These are phyloP conservation scores for Diaporthe citriasiana DNA, from an alignment of 2,329 filamentous ascomycete species.

Conservation along the genomic window DNA sequence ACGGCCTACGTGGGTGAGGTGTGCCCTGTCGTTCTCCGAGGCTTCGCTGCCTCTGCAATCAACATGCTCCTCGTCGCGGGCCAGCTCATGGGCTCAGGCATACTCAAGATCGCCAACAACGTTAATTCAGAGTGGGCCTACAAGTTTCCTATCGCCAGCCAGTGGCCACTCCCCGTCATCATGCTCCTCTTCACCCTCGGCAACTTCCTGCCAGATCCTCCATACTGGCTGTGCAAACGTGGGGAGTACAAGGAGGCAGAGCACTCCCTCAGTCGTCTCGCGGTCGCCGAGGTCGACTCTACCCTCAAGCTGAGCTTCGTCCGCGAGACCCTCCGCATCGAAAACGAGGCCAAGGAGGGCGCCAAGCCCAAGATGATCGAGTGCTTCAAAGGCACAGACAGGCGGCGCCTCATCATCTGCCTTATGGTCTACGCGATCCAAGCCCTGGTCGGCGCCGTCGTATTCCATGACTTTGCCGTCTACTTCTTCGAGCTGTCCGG, in stretches of 20 bases:
- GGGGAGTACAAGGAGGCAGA: constrained; percentile 31
- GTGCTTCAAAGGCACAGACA: constrained; percentile 46
- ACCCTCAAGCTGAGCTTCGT: constrained; percentile 50
- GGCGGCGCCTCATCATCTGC: constrained; percentile 48
- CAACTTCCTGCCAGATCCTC: constrained; percentile 24
- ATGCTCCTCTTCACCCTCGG: constrained; percentile 36
- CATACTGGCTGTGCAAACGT: constrained; percentile 40
- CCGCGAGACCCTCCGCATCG: constrained; percentile 48
- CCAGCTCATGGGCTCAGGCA: constrained; percentile 48
- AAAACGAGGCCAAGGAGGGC: constrained; percentile 44
- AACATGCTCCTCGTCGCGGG: constrained; percentile 51
- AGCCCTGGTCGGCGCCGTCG: constrained; percentile 46
- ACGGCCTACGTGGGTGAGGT: constrained; percentile 51
- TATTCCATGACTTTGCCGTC: constrained; percentile 50
- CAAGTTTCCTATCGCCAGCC: constrained; percentile 36
- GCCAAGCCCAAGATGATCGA: constrained; percentile 44
- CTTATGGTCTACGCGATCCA: constrained; percentile 49
- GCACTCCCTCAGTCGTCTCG: constrained; percentile 25
- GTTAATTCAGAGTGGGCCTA: constrained; percentile 34
- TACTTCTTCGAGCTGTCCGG: constrained; percentile 48
- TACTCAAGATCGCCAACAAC: constrained; percentile 33
- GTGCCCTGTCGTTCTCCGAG: constrained; percentile 49
- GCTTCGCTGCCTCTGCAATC: constrained; percentile 49
- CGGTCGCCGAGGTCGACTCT: constrained; percentile 42
- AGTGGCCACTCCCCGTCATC: constrained; percentile 35